Percentiles rank a stretch among this genome's conserved stretches.
These are phyloP conservation scores for Adenanthera pavonina DNA, from an alignment of 306 rosid species.

Conservation along the genomic window DNA sequence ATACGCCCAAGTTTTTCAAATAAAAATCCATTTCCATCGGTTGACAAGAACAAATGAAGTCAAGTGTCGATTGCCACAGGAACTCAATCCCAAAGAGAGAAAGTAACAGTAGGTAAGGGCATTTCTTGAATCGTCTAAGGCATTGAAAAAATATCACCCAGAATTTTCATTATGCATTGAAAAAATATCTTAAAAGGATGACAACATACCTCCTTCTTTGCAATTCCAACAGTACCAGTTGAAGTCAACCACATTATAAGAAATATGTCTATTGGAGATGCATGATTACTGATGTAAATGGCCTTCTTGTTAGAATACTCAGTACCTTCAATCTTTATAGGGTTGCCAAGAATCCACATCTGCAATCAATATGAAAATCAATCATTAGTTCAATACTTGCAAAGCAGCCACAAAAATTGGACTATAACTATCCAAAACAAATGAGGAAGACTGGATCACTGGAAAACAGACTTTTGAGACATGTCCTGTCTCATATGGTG, in stretches of 20 bases:
- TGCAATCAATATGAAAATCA: conserved; percentile 42
- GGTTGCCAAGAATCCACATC: conserved; percentile 78
- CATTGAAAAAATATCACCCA: no score
- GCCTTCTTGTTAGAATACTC: conserved; percentile 59
- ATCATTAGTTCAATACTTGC: conserved; percentile 15
- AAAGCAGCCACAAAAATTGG: conserved; percentile 18
- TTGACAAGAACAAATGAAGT: not conserved
- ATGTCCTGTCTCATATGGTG: not conserved
- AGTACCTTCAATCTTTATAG: conserved; percentile 62
- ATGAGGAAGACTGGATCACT: not conserved
- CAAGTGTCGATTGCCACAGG: not conserved
- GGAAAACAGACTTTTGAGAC: not conserved
- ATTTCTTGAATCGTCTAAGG: not conserved
- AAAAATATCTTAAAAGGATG: not conserved
- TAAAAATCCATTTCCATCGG: not conserved
- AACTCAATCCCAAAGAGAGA: not conserved
- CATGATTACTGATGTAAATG: conserved; percentile 69
- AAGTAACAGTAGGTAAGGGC: not conserved
- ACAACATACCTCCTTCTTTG: conserved; percentile 64
- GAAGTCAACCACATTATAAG: conserved; percentile 72
- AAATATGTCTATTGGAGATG: conserved; percentile 68
- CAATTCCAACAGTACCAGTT: conserved; percentile 68
- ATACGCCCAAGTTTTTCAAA: not conserved
- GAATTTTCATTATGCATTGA: not conserved
- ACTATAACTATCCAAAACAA: not conserved